Conservation (phyloP, 768 basidiomycete genomes). For the Phlebiopsis gigantea region DNA sequence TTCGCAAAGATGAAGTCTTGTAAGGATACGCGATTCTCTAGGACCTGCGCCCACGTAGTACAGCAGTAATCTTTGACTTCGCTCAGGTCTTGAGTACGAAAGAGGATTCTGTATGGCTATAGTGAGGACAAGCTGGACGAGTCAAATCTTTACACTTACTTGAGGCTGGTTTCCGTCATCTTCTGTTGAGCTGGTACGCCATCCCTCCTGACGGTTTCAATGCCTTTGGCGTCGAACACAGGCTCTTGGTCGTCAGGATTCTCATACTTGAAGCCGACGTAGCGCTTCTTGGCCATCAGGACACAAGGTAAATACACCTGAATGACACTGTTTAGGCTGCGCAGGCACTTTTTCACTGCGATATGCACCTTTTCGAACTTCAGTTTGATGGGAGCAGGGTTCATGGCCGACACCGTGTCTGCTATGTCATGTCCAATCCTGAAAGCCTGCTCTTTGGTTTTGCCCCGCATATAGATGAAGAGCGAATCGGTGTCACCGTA, state of each 20-base stretch:
- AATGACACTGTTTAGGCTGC: background rate
- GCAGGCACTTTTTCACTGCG: too few species aligned
- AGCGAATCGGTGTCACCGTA: conserved; percentile 98
- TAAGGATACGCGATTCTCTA: conserved; percentile 75
- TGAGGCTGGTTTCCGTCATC: conserved; percentile 86
- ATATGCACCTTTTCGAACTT: conserved; percentile 90
- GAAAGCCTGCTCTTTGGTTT: conserved; percentile 92
- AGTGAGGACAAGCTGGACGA: background rate
- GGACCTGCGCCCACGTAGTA: conserved; percentile 76
- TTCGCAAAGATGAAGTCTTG: conserved; percentile 95
- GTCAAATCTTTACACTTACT: conserved; percentile 43
- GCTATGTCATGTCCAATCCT: conserved; percentile 90
- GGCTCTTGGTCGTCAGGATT: conserved; percentile 72
- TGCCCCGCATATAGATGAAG: conserved; percentile 87
- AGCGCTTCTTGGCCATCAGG: conserved; percentile 97
- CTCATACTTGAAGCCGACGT: conserved; percentile 97
- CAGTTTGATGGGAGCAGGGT: conserved; percentile 88
- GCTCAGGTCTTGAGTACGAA: conserved; percentile 85
- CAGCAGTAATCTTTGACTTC: conserved; percentile 86
- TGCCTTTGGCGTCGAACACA: conserved; percentile 92
- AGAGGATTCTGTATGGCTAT: conserved; percentile 63
- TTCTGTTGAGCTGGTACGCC: conserved; percentile 88
- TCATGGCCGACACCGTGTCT: conserved; percentile 76
- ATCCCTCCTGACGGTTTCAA: conserved; percentile 93
- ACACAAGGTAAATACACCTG: conserved; percentile 94